Percentiles rank a stretch among this genome's conserved stretches.
These are phyloP conservation scores for Camellia japonica DNA, from an alignment of 148 eudicot genomes.

Conservation along the genomic window DNA sequence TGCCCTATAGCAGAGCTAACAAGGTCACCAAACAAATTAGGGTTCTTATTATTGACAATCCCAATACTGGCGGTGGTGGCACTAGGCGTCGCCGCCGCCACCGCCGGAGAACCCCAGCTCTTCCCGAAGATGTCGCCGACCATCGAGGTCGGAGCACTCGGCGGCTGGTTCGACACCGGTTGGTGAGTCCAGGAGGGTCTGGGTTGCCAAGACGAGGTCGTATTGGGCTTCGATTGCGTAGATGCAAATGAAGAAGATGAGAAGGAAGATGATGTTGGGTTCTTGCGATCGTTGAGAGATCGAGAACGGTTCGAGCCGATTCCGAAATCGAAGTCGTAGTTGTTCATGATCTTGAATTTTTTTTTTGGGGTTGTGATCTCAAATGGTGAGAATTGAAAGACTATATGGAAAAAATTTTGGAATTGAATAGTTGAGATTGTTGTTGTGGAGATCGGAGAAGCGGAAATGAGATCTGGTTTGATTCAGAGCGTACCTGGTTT, in stretches of 20 bases:
- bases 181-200: constrained; percentile 87
- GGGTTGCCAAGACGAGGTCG: constrained; percentile 6
- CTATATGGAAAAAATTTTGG: neutral
- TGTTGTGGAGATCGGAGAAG: neutral
- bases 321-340: constrained; percentile 33
- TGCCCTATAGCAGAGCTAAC: constrained; percentile 63
- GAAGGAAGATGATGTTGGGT: constrained; percentile 37
- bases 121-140: constrained; percentile 86
- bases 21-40: constrained; percentile 83
- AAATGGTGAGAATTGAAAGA: neutral
- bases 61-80: constrained; percentile 36
- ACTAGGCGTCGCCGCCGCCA: neutral
- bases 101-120: constrained; percentile 54
- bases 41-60: constrained; percentile 71
- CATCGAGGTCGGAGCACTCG: constrained; percentile 68
- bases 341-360: constrained; percentile 7
- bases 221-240: neutral
- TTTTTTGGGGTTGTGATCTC: neutral
- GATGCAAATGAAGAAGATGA: constrained; percentile 14
- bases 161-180: constrained; percentile 51
- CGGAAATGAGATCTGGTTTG: neutral
- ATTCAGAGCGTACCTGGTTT: constrained; percentile 5
- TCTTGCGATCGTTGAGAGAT: constrained; percentile 66
- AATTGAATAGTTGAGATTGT: neutral
- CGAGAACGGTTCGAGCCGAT: constrained; percentile 46